Evolutionary conservation across 2,329 filamentous ascomycete species (phyloP), one percentile per base, ranked within the genome.

Genomic region (Dendryphion nanum): DNA sequence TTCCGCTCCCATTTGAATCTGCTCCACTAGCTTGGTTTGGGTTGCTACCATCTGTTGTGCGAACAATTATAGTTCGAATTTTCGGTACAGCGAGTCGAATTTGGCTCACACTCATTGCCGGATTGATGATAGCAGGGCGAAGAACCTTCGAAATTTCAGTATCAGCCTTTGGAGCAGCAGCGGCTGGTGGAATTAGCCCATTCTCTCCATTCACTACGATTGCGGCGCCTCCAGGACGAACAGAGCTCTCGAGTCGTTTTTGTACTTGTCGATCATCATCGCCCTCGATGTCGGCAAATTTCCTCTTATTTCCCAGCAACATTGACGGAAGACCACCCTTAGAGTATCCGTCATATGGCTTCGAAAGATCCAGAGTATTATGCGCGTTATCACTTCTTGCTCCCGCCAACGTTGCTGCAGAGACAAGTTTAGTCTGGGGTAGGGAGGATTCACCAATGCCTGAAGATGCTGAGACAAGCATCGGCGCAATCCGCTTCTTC

Each of bases 241-340:
- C 77, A 13, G 79, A 73, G 16, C 74, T 63, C 8, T 76, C 71
- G 21, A 85, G 69, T 37, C 80, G 73, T 59, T 83, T 83, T 58
- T 76, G 78, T 5, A 75, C 66, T 28, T 74, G 68, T 28, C 71
- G 74, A 33, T 89, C 86, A 14, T 93, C 89, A 20, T 91, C 88
- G 1, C 77, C 82, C 41, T 94, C 87, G 4, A 85, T 68, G 5
- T 79, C 77, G 13, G 81, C 78, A 33, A 85, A 82, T 57, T 93
- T 95, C 18, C 93, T 79, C 69, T 97, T 98, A 62, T 95, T 98
- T 0, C 93, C 93, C 15, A 97, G 77, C 1, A 98, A 71, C 70
- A 98, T 80, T 2, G 88, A 78, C 2, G 87, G 82, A 14, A 98
- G 76, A 3, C 93, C 93, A 17, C 93, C 93, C 61, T 86, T 89